phyloP scores from a whole-genome alignment of 164 flowering plant genomes.

The Vitis labrusca region DNA sequence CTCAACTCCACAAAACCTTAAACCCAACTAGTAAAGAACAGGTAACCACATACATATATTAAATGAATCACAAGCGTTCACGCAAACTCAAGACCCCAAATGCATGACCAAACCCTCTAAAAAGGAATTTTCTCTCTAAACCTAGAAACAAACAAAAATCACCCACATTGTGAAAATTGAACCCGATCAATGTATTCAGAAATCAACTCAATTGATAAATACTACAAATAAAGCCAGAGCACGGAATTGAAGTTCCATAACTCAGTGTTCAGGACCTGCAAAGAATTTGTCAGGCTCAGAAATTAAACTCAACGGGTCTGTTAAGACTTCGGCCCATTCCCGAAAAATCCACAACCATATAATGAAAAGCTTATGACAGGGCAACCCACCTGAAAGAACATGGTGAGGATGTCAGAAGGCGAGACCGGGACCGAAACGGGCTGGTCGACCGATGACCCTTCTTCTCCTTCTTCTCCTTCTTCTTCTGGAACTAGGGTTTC shows the following conservation, averaged over 20 bases:
- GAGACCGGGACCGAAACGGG: constrained; percentile 79
- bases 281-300: too few relatives aligned
- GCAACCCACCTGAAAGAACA: constrained; percentile 71
- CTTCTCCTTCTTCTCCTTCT: constrained; percentile 8
- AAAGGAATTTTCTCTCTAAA: neutral
- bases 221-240: neutral
- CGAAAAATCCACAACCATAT: too few relatives aligned
- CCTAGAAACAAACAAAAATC: neutral
- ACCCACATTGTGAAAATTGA: neutral
- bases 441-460: constrained; percentile 12
- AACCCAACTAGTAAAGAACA: too few relatives aligned
- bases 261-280: too few relatives aligned
- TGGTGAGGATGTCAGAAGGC: constrained; percentile 80
- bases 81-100: neutral
- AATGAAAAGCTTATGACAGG: too few relatives aligned
- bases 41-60: too few relatives aligned
- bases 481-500: constrained; percentile 21
- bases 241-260: too few relatives aligned
- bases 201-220: neutral
- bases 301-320: too few relatives aligned
- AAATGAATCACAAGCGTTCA: neutral
- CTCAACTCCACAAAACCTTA: too few relatives aligned
- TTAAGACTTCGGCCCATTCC: too few relatives aligned
- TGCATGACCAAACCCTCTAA: neutral
- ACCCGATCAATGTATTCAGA: neutral